Percentiles rank a stretch among this genome's conserved stretches.
Evolutionary conservation across 2,329 filamentous ascomycete genomes (phyloP).

Genomic region (Trichophyton equinum): DNA sequence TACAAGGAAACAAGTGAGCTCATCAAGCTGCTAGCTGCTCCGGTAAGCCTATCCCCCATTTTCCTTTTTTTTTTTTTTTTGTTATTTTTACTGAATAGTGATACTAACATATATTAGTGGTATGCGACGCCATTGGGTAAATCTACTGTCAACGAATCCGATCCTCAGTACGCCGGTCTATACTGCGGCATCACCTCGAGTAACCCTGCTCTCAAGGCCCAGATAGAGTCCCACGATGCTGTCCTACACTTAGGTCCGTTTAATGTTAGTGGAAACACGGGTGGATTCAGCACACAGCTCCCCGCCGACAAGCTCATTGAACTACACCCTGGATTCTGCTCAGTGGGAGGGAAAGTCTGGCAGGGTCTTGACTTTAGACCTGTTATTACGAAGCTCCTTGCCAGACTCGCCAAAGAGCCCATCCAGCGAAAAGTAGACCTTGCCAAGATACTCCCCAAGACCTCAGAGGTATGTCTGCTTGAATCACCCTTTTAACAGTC

Average conservation of each 20-base stretch:
- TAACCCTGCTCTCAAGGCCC: conserved; percentile 3
- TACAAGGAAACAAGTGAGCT: conserved; percentile 8
- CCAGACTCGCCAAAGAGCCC: conserved; percentile 8
- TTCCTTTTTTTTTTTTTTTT: not conserved
- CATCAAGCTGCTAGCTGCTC: conserved; percentile 10
- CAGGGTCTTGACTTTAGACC: conserved; percentile 12
- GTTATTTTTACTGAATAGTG: not conserved
- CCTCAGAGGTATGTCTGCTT: not conserved
- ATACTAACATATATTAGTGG: conserved; percentile 6
- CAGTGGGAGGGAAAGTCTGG: conserved; percentile 11
- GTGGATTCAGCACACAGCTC: conserved; percentile 12
- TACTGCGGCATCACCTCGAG: conserved; percentile 11
- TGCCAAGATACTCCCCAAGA: not conserved
- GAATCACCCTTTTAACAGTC: not conserved
- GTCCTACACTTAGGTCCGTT: conserved; percentile 11
- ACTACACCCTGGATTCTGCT: conserved; percentile 11
- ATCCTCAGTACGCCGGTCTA: conserved; percentile 9
- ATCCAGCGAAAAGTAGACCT: conserved; percentile 7
- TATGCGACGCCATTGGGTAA: conserved; percentile 12
- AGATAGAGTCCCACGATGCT: conserved; percentile 10
- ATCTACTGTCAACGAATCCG: conserved; percentile 11
- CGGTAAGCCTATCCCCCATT: conserved; percentile 7
- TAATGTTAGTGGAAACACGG: conserved; percentile 9
- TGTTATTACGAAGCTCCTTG: conserved; percentile 10
- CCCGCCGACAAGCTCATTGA: conserved; percentile 10